Evolutionary conservation across 2,329 filamentous ascomycete genomes (phyloP), one percentile per base, ranked within the genome.

Genomic region (Balansia obtecta): DNA sequence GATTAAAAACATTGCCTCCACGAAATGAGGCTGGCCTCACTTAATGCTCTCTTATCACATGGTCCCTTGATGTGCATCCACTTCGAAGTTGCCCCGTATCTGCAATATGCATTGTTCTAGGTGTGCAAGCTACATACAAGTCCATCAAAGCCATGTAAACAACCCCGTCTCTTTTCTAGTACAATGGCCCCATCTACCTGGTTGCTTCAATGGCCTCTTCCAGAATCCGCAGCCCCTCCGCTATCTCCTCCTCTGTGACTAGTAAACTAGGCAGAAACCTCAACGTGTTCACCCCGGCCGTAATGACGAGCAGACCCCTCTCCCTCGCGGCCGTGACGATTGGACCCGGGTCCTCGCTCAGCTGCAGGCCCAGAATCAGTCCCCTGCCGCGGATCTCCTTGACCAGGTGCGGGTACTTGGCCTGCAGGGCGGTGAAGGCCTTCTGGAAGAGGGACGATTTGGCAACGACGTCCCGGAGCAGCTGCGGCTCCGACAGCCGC

Each of bases 221-320:
- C 53, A 97, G 64, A 49, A 95, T 89, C 41, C 71, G 70, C 65
- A 96, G 70, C 0, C 88, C 89, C 56, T 85, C 74, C 57, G 82
- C 73, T 56, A 97, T 93, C 75, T 96, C 86, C 27, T 77, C 79
- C 58, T 88, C 82, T 1, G 80, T 85, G 52, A 98, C 86, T 6
- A 83, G 82, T 61, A 98, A 70, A 53, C 88, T 86, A 33, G 93
- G 93, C 51, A 97, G 89, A 60, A 98, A 95, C 45, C 93, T 77
- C 58, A 98, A 69, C 9, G 90, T 96, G 63, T 97, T 95, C 32
- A 83, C 89, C 1, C 93, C 93, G 30, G 88, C 91, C 1, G 89
- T 96, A 62, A 98, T 96, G 53, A 98, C 75, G 52, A 98, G 67
- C 61, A 98, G 66, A 0, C 93, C 93, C 53, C 88, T 77, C 71